Evolutionary conservation across 495 filamentous ascomycete species (phyloP).

Genomic region (Lineolata rhizophorae): DNA sequence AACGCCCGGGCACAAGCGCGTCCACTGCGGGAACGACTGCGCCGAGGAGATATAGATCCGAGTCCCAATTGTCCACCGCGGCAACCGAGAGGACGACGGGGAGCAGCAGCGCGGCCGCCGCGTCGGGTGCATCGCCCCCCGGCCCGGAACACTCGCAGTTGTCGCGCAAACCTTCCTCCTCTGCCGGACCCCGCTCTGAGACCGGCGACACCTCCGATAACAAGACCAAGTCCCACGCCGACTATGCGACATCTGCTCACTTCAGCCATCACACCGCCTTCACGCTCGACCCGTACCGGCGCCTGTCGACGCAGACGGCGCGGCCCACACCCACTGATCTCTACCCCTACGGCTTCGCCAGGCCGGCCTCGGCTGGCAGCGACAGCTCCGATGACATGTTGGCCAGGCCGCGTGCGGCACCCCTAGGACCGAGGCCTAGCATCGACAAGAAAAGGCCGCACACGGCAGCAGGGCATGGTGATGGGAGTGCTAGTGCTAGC

Average conservation of each 20-base stretch:
- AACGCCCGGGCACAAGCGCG: constrained; percentile 4
- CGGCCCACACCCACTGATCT: constrained; percentile 8
- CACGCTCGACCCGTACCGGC: constrained; percentile 3
- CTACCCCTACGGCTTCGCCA: constrained; percentile 6
- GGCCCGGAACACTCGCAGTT: neutral
- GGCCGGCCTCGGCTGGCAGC: too few relatives aligned
- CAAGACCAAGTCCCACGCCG: neutral
- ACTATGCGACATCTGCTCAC: neutral
- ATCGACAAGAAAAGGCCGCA: constrained; percentile 7
- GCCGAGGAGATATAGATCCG: too few relatives aligned
- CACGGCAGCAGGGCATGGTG: constrained; percentile 1
- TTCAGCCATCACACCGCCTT: neutral
- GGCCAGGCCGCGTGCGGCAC: too few relatives aligned
- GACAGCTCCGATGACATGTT: too few relatives aligned
- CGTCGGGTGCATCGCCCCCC: too few relatives aligned
- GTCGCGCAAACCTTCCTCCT: too few relatives aligned
- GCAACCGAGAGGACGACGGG: too few relatives aligned
- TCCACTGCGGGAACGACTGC: constrained; percentile 4
- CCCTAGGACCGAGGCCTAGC: constrained; percentile 10
- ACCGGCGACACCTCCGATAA: neutral
- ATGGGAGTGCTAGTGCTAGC: too few relatives aligned
- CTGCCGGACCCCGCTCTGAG: too few relatives aligned
- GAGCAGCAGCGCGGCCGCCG: too few relatives aligned
- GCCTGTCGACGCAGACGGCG: constrained; percentile 11
- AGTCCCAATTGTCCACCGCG: too few relatives aligned